Evolutionary conservation across 139 green algal genomes (phyloP), one percentile per base, ranked within the genome.

Genomic region (Penium margaritaceum): DNA sequence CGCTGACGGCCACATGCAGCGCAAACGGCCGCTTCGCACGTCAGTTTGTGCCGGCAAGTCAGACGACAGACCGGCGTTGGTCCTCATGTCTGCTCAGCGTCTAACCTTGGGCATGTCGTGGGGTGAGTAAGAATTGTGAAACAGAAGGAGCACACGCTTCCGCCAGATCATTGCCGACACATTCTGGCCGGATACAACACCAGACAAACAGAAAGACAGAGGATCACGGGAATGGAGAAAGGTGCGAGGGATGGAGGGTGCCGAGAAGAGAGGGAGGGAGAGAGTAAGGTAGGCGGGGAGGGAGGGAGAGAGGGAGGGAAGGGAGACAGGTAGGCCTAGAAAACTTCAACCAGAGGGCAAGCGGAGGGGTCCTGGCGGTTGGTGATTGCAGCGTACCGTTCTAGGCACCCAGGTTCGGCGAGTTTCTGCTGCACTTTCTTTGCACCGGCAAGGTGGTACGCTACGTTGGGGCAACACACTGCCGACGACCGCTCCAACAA

Each of bases 361-460:
- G 30, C 55, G 12, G 30, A 24, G 46, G 21, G 21, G 21, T 57
- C 46, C 21, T n/a, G 46, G 46, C 21, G 46, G 21, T 57, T 57
- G 46, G 46, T 57, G 46, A 19, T n/a, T n/a, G n/a, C n/a, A 9
- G 7, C 62, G 17, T 12, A 75, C 74, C 54, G 77, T 65, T 95
- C 89, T 55, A 94, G 63, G 41, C 86, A 79, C 0, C 84, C 88
- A 1, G 84, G 77, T 9, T 44, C 32, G 0, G 89, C 88, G 30
- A 94, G 71, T 57, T 89, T 84, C 81, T 96, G 91, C 88, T 98
- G 93, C 14, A 97, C 81, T 81, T 96, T 96, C 83, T 98, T 97
- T 21, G 89, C 81, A 17, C 92, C 92, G 24, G 90, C 88, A 43
- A 98, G 88, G 81, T 98, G 94, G 76, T 92, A 92, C 2, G 86